phyloP scores from a whole-genome alignment of 108 stramenopile genomes.

The Fragilariopsis cylindrus region DNA sequence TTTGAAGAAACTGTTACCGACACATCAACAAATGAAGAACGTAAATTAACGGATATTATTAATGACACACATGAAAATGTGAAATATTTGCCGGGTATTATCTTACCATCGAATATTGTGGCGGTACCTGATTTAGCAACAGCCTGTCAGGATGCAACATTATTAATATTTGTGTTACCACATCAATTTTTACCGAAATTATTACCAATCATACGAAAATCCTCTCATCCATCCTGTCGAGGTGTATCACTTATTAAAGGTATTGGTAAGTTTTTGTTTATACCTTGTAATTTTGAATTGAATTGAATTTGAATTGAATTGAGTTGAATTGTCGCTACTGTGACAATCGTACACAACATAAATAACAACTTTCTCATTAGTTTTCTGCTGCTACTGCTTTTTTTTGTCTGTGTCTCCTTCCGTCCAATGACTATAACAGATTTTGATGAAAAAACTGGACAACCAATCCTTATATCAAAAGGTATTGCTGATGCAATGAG shows the following conservation, averaged over 20 bases:
- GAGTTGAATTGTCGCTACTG: not conserved
- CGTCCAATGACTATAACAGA: conserved; percentile 29
- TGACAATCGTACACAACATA: too few species aligned
- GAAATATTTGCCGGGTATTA: conserved; percentile 94
- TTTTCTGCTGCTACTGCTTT: not conserved
- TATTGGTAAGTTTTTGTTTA: conserved; percentile 26
- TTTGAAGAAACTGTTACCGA: conserved; percentile 71
- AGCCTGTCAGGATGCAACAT: conserved; percentile 82
- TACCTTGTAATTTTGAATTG: too few species aligned
- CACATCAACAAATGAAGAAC: not conserved
- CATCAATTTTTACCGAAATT: conserved; percentile 91
- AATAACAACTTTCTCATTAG: too few species aligned
- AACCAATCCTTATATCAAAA: conserved; percentile 74
- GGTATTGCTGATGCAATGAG: conserved; percentile 77
- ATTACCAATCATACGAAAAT: conserved; percentile 67
- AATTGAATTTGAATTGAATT: not conserved
- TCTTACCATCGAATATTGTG: conserved; percentile 83
- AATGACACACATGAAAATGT: conserved; percentile 93
- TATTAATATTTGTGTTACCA: conserved; percentile 94
- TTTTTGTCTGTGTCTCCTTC: not conserved
- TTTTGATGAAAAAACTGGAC: conserved; percentile 60
- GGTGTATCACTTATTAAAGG: conserved; percentile 89
- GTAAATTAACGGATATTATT: conserved; percentile 88
- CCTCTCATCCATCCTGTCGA: conserved; percentile 70
- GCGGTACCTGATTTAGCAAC: conserved; percentile 84